A percentile compares a stretch with the other conserved stretches of the same genome.
Evolutionary conservation across 2,329 filamentous ascomycete genomes (phyloP).

Genomic region (Aspergillus caelatus): DNA sequence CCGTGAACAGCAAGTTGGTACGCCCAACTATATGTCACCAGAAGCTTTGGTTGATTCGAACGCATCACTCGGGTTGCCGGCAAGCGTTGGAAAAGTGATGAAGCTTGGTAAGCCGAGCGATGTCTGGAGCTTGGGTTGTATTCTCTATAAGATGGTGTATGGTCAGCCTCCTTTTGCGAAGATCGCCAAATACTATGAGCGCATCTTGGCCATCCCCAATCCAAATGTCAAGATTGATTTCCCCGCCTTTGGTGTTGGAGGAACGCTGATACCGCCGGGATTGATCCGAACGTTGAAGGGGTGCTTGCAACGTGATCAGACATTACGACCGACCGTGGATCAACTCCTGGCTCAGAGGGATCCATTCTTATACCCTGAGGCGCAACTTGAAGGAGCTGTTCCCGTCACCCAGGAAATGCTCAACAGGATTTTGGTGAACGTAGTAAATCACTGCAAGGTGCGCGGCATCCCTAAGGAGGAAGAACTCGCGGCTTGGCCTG

Average conservation of each 20-base stretch:
- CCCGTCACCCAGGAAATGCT: constrained; percentile 62
- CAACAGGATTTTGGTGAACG: constrained; percentile 60
- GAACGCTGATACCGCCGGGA: constrained; percentile 56
- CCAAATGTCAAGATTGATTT: constrained; percentile 53
- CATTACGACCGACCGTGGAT: constrained; percentile 58
- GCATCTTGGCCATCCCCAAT: constrained; percentile 64
- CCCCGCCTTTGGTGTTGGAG: constrained; percentile 49
- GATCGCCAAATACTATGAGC: constrained; percentile 81
- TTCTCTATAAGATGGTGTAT: constrained; percentile 97
- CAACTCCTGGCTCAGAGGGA: constrained; percentile 60
- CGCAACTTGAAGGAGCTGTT: constrained; percentile 47
- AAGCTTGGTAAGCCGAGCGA: constrained; percentile 95
- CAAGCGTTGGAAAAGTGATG: constrained; percentile 71
- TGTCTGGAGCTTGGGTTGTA: constrained; percentile 94
- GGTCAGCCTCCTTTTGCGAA: constrained; percentile 95
- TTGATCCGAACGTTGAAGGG: constrained; percentile 59
- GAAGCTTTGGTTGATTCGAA: constrained; percentile 91
- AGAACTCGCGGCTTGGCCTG: constrained; percentile 55
- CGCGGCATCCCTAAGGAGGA: constrained; percentile 59
- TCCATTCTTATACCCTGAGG: constrained; percentile 61
- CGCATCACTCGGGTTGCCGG: constrained; percentile 55
- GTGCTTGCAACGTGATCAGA: constrained; percentile 62
- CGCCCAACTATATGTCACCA: constrained; percentile 98
- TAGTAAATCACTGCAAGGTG: constrained; percentile 62
- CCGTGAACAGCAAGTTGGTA: constrained; percentile 91